Percentiles rank a stretch among this genome's conserved stretches.
Conservation (phyloP, 371 early-diverging fungal species). For the Capillidium heterosporum region DNA sequence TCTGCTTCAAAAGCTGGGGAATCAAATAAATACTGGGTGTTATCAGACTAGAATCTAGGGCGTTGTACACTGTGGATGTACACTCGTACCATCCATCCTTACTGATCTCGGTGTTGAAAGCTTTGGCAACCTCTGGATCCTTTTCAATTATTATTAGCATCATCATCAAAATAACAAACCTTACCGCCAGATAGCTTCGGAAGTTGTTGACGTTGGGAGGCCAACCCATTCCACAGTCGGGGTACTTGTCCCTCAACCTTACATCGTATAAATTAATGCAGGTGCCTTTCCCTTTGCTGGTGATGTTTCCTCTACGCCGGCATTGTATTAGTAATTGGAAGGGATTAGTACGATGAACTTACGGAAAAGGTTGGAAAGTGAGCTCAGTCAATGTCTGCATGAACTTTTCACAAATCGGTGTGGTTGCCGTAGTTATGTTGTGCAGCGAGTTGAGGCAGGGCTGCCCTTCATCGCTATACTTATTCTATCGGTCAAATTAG, state of each 20-base stretch:
- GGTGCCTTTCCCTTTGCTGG: not conserved
- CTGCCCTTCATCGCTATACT: too few species aligned
- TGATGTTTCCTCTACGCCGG: not conserved
- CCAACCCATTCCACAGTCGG: slow-evolving; percentile 57
- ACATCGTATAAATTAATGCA: slow-evolving; percentile 77
- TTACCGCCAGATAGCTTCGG: slow-evolving; percentile 1
- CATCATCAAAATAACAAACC: not conserved
- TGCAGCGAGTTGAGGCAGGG: not conserved
- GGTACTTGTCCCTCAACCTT: slow-evolving; percentile 35
- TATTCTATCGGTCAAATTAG: too few species aligned
- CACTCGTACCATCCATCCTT: slow-evolving; percentile 1
- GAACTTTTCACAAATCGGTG: slow-evolving; percentile 1
- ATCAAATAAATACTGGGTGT: not conserved
- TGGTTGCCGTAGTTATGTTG: not conserved
- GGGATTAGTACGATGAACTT: not conserved
- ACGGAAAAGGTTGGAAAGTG: not conserved
- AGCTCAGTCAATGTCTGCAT: slow-evolving; percentile 3
- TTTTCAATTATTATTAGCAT: not conserved
- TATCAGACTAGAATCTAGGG: not conserved
- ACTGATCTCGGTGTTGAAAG: not conserved
- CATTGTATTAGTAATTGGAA: not conserved
- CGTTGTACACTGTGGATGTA: not conserved
- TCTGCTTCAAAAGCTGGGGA: not conserved
- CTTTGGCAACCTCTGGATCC: not conserved
- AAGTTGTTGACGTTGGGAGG: slow-evolving; percentile 22